A percentile compares a stretch with the other conserved stretches of the same genome.
phyloP scores from a whole-genome alignment of 768 basidiomycete species.

The Trametes maxima region DNA sequence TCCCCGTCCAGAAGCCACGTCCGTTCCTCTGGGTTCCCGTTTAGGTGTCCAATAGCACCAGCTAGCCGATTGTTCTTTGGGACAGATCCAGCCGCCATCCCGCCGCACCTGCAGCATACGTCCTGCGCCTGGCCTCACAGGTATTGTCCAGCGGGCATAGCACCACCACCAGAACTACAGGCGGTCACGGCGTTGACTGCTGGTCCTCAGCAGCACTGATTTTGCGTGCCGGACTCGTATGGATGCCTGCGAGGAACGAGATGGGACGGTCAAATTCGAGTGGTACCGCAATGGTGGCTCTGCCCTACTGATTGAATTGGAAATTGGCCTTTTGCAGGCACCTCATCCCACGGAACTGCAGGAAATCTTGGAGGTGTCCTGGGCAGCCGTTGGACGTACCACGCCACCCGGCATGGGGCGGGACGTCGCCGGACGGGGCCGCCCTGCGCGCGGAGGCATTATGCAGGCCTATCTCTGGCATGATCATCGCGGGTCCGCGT shows the following conservation, averaged over 20 bases:
- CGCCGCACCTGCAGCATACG: not conserved
- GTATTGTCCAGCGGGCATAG: no score
- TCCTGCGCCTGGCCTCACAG: no score
- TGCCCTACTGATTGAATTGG: no score
- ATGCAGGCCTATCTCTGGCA: not conserved
- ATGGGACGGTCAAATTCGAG: no score
- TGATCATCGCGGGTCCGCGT: not conserved
- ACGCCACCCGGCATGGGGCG: constrained; percentile 3
- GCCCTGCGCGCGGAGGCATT: not conserved
- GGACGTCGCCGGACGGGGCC: not conserved
- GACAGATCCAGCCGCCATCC: not conserved
- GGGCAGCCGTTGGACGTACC: not conserved
- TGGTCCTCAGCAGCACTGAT: no score
- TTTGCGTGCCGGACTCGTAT: no score
- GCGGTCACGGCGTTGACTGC: no score
- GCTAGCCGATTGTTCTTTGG: constrained; percentile 1
- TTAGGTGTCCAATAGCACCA: constrained; percentile 9
- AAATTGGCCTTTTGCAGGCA: not conserved
- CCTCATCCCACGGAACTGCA: not conserved
- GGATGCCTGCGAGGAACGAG: no score
- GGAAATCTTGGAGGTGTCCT: not conserved
- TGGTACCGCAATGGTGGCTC: no score
- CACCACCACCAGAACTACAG: no score
- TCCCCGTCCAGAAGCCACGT: not conserved
- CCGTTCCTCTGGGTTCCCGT: not conserved